phyloP scores from a whole-genome alignment of 208 protist genomes.

The Novymonas esmeraldas region DNA sequence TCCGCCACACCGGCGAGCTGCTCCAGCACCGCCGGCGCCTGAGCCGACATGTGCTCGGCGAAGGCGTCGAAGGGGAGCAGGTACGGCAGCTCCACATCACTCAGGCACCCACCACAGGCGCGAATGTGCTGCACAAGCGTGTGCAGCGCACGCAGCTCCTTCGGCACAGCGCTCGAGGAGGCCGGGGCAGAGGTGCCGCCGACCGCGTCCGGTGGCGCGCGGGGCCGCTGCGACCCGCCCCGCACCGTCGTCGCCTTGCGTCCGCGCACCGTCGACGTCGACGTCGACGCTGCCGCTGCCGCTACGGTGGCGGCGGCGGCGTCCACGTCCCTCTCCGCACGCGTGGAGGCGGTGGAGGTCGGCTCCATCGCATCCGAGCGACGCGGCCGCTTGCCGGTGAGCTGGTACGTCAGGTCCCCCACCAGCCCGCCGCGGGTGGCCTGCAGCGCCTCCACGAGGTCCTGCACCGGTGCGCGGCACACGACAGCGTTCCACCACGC shows the following conservation, averaged over 20 bases:
- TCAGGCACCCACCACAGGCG: conserved; percentile 76
- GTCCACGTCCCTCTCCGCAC: too few relatives aligned
- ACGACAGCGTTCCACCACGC: conserved; percentile 84
- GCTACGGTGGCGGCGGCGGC: not conserved
- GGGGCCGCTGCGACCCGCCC: not conserved
- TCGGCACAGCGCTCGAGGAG: conserved; percentile 2
- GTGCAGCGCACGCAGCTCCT: conserved; percentile 51
- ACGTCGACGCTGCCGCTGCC: too few relatives aligned
- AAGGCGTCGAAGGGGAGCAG: conserved; percentile 89
- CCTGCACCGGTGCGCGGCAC: conserved; percentile 54
- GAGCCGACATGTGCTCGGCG: conserved; percentile 24
- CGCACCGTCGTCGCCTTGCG: not conserved
- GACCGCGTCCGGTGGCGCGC: not conserved
- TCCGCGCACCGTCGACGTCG: not conserved
- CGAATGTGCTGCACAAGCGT: conserved; percentile 73
- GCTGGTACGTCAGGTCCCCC: conserved; percentile 65
- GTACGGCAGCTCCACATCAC: conserved; percentile 67
- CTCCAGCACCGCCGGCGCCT: conserved; percentile 1
- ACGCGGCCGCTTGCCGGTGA: conserved; percentile 61
- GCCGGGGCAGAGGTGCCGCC: not conserved
- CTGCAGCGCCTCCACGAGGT: conserved; percentile 66
- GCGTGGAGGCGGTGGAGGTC: not conserved
- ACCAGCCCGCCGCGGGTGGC: conserved; percentile 57
- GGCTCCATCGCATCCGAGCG: conserved; percentile 10
- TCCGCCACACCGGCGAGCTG: not conserved